Conservation (phyloP, 2,329 filamentous ascomycete species). For the Phaeosphaeriaceae sp. region DNA sequence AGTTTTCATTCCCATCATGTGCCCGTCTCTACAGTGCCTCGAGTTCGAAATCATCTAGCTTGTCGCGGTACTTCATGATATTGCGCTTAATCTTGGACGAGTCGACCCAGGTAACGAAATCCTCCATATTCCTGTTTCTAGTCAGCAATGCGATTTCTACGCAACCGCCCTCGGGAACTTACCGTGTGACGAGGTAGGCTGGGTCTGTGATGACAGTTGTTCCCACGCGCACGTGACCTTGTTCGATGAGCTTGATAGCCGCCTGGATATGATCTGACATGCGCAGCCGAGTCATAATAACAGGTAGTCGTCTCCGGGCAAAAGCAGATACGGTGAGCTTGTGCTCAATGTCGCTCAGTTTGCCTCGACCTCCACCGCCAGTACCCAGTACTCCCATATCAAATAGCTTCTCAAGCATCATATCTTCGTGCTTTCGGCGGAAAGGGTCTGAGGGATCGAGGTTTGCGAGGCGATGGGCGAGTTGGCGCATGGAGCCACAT, state of each 20-base stretch:
- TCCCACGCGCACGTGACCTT: conserved; percentile 90
- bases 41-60: conserved; percentile 94
- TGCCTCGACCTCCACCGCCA: conserved; percentile 67
- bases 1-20: conserved; percentile 6
- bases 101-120: conserved; percentile 95
- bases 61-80: conserved; percentile 92
- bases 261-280: conserved; percentile 93
- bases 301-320: conserved; percentile 79
- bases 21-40: conserved; percentile 37
- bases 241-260: conserved; percentile 83
- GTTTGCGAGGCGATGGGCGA: conserved; percentile 85
- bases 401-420: conserved; percentile 89
- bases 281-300: conserved; percentile 86
- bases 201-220: conserved; percentile 90
- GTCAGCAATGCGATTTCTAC: conserved; percentile 8
- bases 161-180: not conserved
- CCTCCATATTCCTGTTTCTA: conserved; percentile 74
- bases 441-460: conserved; percentile 79
- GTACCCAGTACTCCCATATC: conserved; percentile 86
- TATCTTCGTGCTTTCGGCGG: conserved; percentile 82
- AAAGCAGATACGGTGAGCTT: conserved; percentile 89
- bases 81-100: conserved; percentile 97
- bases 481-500: conserved; percentile 75
- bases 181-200: conserved; percentile 81
- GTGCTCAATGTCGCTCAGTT: conserved; percentile 75